phyloP scores from a whole-genome alignment of 192 early-diverging fungal genomes.

The Piromyces sp. region DNA sequence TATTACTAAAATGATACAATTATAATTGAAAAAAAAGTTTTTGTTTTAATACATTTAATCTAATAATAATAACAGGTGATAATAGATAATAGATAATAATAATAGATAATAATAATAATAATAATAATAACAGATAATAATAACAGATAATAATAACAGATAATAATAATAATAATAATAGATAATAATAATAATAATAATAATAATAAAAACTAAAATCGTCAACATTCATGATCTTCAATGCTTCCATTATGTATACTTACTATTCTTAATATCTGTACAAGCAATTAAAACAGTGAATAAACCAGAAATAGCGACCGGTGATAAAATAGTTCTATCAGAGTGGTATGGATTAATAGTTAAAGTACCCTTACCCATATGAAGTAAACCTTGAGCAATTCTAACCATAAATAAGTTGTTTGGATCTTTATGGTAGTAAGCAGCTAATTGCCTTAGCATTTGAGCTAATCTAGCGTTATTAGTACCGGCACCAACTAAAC shows the following conservation, averaged over 20 bases:
- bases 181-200: too few species aligned
- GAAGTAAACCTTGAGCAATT: constrained; percentile 68
- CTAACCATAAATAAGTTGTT: constrained; percentile 70
- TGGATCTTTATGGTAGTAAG: constrained; percentile 92
- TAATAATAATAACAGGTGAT: too few species aligned
- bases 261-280: constrained; percentile 71
- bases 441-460: constrained; percentile 87
- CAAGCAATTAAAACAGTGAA: constrained; percentile 80
- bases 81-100: too few species aligned
- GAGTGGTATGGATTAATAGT: constrained; percentile 89
- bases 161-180: too few species aligned
- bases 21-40: too few species aligned
- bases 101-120: too few species aligned
- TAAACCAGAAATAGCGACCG: constrained; percentile 69
- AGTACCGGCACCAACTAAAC: constrained; percentile 92
- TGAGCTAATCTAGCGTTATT: constrained; percentile 98
- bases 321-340: constrained; percentile 80
- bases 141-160: too few species aligned
- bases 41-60: too few species aligned
- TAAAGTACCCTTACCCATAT: constrained; percentile 98
- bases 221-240: too few species aligned
- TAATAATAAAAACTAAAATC: too few species aligned
- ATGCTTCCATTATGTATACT: constrained; percentile 3
- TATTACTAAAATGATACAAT: too few species aligned
- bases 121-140: too few species aligned